Evolutionary conservation across 768 basidiomycete species (phyloP), one percentile per base, ranked within the genome.

Genomic region (Candolleomyces efflorescens): DNA sequence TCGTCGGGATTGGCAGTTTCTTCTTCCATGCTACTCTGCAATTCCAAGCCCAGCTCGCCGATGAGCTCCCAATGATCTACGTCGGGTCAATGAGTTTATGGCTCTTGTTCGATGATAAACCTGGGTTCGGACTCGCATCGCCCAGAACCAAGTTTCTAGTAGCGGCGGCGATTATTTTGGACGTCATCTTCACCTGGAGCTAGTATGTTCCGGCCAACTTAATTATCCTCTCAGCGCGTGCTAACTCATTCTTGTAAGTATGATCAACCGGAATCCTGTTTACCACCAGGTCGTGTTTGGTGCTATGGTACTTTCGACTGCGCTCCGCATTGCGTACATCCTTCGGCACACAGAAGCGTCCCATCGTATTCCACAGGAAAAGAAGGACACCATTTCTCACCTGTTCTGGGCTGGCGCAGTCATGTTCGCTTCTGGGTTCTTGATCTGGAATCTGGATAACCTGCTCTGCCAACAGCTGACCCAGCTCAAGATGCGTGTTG

Each of bases 31-130:
- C 87, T 11, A 90, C 87, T 1, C 74, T 93, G 27, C 74, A 82
- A 39, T 93, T 84, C 68, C 79, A 84, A 61, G 89, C 89, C 10
- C 90, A 93, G 65, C 80, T 90, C 54, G 85, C 87, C 37, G 90
- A 93, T 63, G 90, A 93, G 66, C 74, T 93, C 9, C 90, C 89
- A 1, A 92, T 92, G 90, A 81, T 90, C 55, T 90, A 86, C 65
- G 82, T 86, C 54, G 80, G 81, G 5, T 82, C 82, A 41, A 82
- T 84, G 70, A 77, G 81, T 62, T 68, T 82, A 18, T 86, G 80
- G 67, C 69, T 89, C 36, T 68, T 86, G 17, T 83, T 86, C 65
- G 86, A 89, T 64, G 75, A 76, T 27, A 63, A 69, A 53, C 80
- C 77, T 3, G 85, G 85, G 2, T 86, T 80, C 60, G 68, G 64